phyloP scores from a whole-genome alignment of 73 alveolate species.

The Tetrahymena elliotti region DNA sequence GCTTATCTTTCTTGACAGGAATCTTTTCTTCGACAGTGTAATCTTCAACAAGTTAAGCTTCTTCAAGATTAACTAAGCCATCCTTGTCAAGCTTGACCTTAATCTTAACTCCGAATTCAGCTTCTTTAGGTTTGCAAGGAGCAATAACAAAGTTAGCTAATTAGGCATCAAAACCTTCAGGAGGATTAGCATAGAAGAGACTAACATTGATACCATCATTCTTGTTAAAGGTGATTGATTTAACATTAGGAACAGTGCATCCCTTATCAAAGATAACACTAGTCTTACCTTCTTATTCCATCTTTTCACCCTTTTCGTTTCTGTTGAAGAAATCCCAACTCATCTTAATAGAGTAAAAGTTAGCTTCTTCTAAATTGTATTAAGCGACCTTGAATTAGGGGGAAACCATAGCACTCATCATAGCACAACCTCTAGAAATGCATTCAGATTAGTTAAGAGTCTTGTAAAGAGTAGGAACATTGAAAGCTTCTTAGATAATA shows the following conservation, averaged over 20 bases:
- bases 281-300: slow-evolving; percentile 30
- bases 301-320: slow-evolving; percentile 34
- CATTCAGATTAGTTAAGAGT: slow-evolving; percentile 96
- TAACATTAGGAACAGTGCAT: slow-evolving; percentile 61
- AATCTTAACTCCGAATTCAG: slow-evolving; percentile 44
- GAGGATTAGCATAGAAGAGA: slow-evolving; percentile 46
- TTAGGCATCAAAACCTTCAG: slow-evolving; percentile 46
- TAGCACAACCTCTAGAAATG: slow-evolving; percentile 97
- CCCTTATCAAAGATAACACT: slow-evolving; percentile 24
- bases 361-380: slow-evolving; percentile 73
- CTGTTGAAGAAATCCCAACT: slow-evolving; percentile 60
- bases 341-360: slow-evolving; percentile 68
- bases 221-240: slow-evolving; percentile 53
- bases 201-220: slow-evolving; percentile 57
- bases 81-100: slow-evolving; percentile 53
- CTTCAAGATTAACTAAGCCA: slow-evolving; percentile 55
- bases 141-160: slow-evolving; percentile 44
- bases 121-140: slow-evolving; percentile 54
- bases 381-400: slow-evolving; percentile 89
- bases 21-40: slow-evolving; percentile 40
- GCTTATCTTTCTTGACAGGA: slow-evolving; percentile 45
- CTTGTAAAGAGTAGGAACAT: slow-evolving; percentile 74
- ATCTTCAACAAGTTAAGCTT: slow-evolving; percentile 57
- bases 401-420: slow-evolving; percentile 95
- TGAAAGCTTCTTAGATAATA: slow-evolving; percentile 74